Evolutionary conservation across 257 asterid genomes (phyloP).

Genomic region (Lycium barbarum): DNA sequence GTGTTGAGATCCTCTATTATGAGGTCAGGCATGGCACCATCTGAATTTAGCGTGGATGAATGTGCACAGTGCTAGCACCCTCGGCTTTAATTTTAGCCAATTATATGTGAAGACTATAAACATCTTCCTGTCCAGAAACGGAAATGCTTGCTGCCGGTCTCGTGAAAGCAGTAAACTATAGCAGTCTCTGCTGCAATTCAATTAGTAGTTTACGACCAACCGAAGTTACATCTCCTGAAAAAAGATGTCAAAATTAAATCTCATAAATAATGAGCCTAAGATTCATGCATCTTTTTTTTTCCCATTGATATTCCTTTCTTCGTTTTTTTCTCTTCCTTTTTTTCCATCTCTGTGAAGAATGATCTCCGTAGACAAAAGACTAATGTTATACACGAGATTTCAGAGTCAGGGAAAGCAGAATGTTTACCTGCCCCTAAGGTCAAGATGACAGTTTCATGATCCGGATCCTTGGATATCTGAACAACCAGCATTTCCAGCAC

Average conservation of each 20-base stretch:
- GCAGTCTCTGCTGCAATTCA: constrained; percentile 32
- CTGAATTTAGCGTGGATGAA: constrained; percentile 14
- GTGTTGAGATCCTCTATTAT: not conserved
- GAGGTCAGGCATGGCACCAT: not conserved
- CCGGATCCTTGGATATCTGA: constrained; percentile 34
- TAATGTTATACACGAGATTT: not conserved
- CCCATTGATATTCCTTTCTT: not conserved
- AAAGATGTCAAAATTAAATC: not conserved
- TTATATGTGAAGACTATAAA: not conserved
- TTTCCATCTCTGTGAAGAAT: not conserved
- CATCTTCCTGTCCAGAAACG: not conserved
- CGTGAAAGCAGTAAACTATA: not conserved
- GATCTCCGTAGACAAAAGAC: not conserved
- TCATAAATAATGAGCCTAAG: not conserved
- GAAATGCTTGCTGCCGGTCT: not conserved
- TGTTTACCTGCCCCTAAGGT: constrained; percentile 48
- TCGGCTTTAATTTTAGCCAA: not conserved
- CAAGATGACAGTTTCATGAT: constrained; percentile 41
- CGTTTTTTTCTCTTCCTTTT: not conserved
- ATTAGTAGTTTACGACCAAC: constrained; percentile 45
- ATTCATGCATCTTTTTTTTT: not conserved
- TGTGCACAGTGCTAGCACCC: not conserved
- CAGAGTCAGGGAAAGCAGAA: not conserved
- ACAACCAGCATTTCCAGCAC: constrained; percentile 43
- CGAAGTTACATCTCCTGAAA: constrained; percentile 45